Evolutionary conservation across 192 early-diverging fungal species (phyloP).

Genomic region (Geranomyces michiganensis): DNA sequence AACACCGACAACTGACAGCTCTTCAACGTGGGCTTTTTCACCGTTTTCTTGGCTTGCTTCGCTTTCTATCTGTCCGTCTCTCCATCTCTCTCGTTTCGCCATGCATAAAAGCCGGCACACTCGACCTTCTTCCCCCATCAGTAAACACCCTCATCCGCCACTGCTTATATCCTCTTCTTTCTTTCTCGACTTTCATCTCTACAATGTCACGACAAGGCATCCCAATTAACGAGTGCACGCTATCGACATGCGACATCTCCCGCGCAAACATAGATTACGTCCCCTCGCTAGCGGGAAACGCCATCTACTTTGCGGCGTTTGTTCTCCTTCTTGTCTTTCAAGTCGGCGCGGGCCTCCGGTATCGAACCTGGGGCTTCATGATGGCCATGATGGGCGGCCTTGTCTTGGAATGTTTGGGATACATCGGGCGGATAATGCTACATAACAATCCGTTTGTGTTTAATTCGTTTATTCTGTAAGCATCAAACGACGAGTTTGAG

Average conservation of each 20-base stretch:
- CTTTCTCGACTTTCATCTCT: too few species aligned
- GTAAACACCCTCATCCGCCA: too few species aligned
- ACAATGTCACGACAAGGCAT: neutral
- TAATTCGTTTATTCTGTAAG: conserved; percentile 10
- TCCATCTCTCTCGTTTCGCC: too few species aligned
- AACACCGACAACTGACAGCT: too few species aligned
- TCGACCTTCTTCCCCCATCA: too few species aligned
- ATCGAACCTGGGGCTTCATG: conserved; percentile 12
- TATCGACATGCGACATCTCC: neutral
- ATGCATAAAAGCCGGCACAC: too few species aligned
- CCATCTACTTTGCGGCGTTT: conserved; percentile 6
- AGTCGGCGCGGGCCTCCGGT: neutral
- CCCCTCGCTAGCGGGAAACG: conserved; percentile 7
- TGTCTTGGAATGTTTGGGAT: neutral
- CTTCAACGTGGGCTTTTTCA: too few species aligned
- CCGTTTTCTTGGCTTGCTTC: too few species aligned
- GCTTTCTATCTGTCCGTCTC: too few species aligned
- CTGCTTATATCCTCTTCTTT: too few species aligned
- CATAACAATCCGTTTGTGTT: conserved; percentile 6
- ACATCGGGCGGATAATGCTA: conserved; percentile 10
- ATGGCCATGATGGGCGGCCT: neutral
- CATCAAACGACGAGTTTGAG: too few species aligned
- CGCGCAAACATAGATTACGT: neutral
- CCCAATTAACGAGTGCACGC: neutral
- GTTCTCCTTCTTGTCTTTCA: neutral